A percentile compares a stretch with the other conserved stretches of the same genome.
Evolutionary conservation across 176 grass and related monocot species (phyloP).

Genomic region (Alopecurus myosuroides): DNA sequence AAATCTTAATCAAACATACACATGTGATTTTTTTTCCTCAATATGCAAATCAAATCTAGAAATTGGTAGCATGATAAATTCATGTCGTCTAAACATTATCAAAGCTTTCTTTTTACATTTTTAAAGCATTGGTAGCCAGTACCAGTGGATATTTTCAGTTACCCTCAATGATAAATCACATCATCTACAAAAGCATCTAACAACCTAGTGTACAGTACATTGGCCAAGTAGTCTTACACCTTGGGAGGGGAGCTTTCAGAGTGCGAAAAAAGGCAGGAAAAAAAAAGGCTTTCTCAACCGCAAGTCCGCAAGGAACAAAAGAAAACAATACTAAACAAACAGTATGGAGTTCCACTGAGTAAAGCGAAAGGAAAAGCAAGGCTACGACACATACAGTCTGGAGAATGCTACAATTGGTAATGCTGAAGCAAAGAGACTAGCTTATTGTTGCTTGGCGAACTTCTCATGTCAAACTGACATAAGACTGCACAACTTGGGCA

Average conservation of each 20-base stretch:
- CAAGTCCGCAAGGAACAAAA: background rate
- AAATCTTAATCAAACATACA: too few relatives aligned
- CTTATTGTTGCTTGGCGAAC: constrained; percentile 17
- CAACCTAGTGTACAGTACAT: background rate
- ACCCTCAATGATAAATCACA: constrained; percentile 1
- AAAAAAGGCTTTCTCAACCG: background rate
- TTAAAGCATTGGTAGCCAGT: background rate
- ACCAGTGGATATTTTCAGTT: background rate
- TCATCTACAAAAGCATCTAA: constrained; percentile 25
- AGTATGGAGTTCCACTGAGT: constrained; percentile 22
- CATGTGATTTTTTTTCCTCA: too few relatives aligned
- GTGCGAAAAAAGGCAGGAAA: constrained; percentile 15
- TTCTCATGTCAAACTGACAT: constrained; percentile 15
- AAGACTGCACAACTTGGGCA: background rate
- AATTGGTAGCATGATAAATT: too few relatives aligned
- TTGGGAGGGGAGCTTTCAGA: constrained; percentile 18
- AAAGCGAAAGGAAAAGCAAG: constrained; percentile 32
- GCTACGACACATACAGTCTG: constrained; percentile 9
- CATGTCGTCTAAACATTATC: too few relatives aligned
- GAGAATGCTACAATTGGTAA: background rate
- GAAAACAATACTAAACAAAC: constrained; percentile 22
- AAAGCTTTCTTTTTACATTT: background rate
- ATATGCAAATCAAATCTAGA: too few relatives aligned
- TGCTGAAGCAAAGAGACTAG: constrained; percentile 5
- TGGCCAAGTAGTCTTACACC: background rate